phyloP scores from a whole-genome alignment of 1,284 basidiomycete genomes.

The Termitomyces sp. region DNA sequence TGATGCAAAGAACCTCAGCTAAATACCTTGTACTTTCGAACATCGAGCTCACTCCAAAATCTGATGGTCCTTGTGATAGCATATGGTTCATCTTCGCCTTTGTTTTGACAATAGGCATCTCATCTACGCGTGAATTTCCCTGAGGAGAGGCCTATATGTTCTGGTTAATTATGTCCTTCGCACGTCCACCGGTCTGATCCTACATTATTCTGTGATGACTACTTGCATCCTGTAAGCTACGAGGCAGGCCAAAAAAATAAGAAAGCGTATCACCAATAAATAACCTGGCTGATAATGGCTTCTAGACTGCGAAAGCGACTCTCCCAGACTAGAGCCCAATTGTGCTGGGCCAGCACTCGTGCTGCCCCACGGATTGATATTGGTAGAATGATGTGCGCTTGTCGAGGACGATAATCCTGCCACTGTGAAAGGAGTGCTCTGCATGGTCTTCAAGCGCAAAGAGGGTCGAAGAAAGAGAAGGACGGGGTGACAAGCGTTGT shows the following conservation, averaged over 20 bases:
- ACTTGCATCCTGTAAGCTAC: conserved; percentile 1
- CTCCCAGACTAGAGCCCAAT: conserved; percentile 35
- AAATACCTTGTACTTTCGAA: conserved; percentile 62
- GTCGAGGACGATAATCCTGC: conserved; percentile 41
- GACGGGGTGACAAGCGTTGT: neutral
- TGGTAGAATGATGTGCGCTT: conserved; percentile 31
- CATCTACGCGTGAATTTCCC: conserved; percentile 57
- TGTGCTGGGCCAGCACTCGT: conserved; percentile 27
- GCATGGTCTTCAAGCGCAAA: conserved; percentile 7
- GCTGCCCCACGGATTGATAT: conserved; percentile 36
- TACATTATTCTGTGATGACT: conserved; percentile 62
- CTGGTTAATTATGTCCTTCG: neutral
- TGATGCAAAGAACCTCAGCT: neutral
- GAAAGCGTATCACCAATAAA: conserved; percentile 49
- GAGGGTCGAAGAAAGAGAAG: neutral
- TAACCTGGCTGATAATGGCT: conserved; percentile 74
- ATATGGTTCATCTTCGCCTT: conserved; percentile 73
- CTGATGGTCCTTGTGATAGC: conserved; percentile 50
- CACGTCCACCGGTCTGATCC: neutral
- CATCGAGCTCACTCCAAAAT: conserved; percentile 78
- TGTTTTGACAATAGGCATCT: conserved; percentile 64
- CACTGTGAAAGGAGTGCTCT: conserved; percentile 33
- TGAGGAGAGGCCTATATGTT: conserved; percentile 45
- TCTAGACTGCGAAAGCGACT: conserved; percentile 61
- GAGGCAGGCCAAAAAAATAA: neutral